Conservation (phyloP, 1,284 basidiomycete species). For the Sparassis latifolia region DNA sequence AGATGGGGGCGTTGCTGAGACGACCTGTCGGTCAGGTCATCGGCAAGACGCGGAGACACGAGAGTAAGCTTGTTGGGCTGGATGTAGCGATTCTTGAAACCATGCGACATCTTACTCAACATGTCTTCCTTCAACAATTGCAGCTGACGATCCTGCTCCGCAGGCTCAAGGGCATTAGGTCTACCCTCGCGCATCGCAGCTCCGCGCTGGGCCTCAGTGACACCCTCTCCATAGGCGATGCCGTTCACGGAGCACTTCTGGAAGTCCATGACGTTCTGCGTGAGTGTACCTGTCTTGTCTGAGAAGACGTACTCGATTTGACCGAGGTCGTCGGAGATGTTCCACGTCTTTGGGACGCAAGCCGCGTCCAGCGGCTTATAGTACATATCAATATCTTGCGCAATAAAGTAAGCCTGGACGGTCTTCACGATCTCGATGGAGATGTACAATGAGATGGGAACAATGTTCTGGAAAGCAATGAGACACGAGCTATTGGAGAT, state of each 20-base stretch:
- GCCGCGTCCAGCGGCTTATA: constrained; percentile 83
- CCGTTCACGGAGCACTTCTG: constrained; percentile 92
- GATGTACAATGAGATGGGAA: constrained; percentile 95
- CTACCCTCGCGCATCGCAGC: constrained; percentile 81
- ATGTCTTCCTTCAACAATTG: constrained; percentile 69
- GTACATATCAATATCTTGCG: constrained; percentile 97
- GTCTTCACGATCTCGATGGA: constrained; percentile 98
- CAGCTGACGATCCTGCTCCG: constrained; percentile 66
- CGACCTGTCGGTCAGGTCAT: constrained; percentile 62
- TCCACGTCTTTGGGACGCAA: constrained; percentile 96
- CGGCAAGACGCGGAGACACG: constrained; percentile 79
- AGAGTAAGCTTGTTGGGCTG: constrained; percentile 83
- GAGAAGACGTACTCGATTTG: constrained; percentile 98
- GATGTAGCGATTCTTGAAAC: constrained; percentile 88
- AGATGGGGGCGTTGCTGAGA: constrained; percentile 64
- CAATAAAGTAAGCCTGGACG: constrained; percentile 95
- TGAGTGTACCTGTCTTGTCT: constrained; percentile 96
- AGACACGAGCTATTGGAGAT: constrained; percentile 59
- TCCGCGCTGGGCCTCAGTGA: constrained; percentile 94
- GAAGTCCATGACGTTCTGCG: constrained; percentile 98
- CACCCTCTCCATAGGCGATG: constrained; percentile 82
- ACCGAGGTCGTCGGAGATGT: constrained; percentile 95
- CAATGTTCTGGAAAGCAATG: constrained; percentile 96
- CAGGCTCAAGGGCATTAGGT: constrained; percentile 55
- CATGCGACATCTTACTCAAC: constrained; percentile 66